These are phyloP conservation scores for Bipolaris oryzae DNA, from an alignment of 2,329 filamentous ascomycete species.

Conservation along the genomic window DNA sequence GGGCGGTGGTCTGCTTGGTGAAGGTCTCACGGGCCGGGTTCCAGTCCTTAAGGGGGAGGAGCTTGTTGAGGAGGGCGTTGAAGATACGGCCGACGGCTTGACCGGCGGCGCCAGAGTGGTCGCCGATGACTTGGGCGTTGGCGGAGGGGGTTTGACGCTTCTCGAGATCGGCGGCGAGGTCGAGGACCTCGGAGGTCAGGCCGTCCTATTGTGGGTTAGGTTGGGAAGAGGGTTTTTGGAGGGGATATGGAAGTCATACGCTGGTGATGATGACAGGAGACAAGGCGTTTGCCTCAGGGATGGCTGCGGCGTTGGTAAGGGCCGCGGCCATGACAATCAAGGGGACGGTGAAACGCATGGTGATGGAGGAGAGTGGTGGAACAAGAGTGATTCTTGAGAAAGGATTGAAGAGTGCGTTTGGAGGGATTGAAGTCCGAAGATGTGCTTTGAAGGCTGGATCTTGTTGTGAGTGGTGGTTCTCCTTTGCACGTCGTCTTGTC, in stretches of 20 bases:
- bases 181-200: neutral
- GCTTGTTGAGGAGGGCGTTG: conserved; percentile 1
- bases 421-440: neutral
- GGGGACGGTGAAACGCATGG: conserved; percentile 1
- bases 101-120: neutral
- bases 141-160: conserved; percentile 1
- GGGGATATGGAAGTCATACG: neutral
- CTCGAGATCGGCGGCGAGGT: neutral
- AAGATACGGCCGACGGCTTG: neutral
- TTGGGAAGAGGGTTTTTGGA: too few relatives aligned
- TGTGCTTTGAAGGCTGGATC: neutral
- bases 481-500: neutral
- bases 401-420: neutral
- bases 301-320: neutral
- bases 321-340: neutral
- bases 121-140: neutral
- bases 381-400: neutral
- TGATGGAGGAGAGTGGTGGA: neutral
- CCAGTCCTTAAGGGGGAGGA: conserved; percentile 6
- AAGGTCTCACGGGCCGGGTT: conserved; percentile 5
- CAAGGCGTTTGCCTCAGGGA: neutral
- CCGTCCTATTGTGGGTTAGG: neutral
- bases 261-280: neutral
- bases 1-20: neutral
- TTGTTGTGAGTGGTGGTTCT: neutral